Evolutionary conservation across 352 stramenopile species (phyloP), one percentile per base, ranked within the genome.

Genomic region (Hyaloperonospora arabidopsidis): DNA sequence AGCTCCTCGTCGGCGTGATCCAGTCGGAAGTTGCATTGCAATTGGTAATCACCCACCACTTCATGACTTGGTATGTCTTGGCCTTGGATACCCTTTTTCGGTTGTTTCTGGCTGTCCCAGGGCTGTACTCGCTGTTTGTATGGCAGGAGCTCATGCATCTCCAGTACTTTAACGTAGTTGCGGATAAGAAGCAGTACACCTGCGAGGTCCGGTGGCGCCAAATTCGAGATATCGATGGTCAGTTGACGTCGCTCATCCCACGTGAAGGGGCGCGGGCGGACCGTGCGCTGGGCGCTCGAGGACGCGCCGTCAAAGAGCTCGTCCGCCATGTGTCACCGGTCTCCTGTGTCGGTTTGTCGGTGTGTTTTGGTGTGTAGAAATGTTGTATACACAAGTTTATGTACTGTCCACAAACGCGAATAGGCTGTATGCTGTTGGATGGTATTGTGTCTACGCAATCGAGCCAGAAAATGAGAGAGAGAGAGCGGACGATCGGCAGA

Each of bases 231-330:
- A 57, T 93, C 83, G 21, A 73, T 53, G 32, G 72, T 67, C 17
- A 93, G 59, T 12, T 70, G 66, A 0, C 79, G 73, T 5, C 77
- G 75, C 39, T 91, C 70, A 60, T 93, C 83, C 80, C 80, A 93
- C 11, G 67, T 78, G 25, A 32, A 32, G 18, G 84, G 22, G 21
- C 62, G 54, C 52, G 51, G 65, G 12, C 53, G 57, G 49, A 61
- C 61, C 36, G 49, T 40, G 45, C 55, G 55, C 43, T 61, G 52
- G 6, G 36, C 47, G 48, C 32, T 28, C 18, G 50, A 63, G 15
- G 53, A 59, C 59, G 49, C 54, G 41, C 65, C 49, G 7, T 68
- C 52, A 22, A 49, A 72, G 15, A 72, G 36, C 40, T 72, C 57
- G 43, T 72, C 61, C 17, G 52, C 45, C 63, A 70, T 64, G 39